Percentiles rank a stretch among this genome's conserved stretches.
phyloP scores from a whole-genome alignment of 2,329 filamentous ascomycete genomes.

The Diaporthe eres region DNA sequence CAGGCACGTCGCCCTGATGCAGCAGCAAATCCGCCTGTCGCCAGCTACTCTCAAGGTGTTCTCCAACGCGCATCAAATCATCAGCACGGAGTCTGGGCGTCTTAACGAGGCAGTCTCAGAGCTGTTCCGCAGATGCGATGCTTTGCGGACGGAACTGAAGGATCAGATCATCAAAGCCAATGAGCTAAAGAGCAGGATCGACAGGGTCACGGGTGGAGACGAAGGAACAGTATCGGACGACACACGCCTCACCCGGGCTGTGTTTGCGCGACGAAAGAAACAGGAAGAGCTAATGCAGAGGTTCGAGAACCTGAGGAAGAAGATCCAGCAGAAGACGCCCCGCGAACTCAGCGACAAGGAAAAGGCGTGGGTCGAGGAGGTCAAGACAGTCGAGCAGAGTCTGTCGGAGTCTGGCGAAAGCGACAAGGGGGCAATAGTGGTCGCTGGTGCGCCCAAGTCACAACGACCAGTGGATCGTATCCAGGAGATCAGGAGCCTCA shows the following conservation, averaged over 20 bases:
- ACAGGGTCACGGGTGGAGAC: conserved; percentile 74
- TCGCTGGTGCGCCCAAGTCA: conserved; percentile 50
- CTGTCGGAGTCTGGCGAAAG: conserved; percentile 55
- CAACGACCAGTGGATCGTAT: conserved; percentile 71
- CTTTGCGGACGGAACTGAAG: conserved; percentile 76
- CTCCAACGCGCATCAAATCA: conserved; percentile 79
- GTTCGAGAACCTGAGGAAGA: conserved; percentile 70
- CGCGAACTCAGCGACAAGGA: conserved; percentile 75
- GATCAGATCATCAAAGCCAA: conserved; percentile 77
- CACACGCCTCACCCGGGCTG: conserved; percentile 70
- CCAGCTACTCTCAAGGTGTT: conserved; percentile 80
- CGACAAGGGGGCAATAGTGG: conserved; percentile 38
- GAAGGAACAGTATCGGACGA: conserved; percentile 67
- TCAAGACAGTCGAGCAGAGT: conserved; percentile 55
- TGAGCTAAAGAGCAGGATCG: conserved; percentile 76
- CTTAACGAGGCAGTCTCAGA: conserved; percentile 80
- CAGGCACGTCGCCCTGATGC: conserved; percentile 72
- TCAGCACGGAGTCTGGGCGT: conserved; percentile 77
- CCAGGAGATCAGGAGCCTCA: conserved; percentile 67
- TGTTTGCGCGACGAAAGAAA: conserved; percentile 67
- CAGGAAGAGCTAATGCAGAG: conserved; percentile 71
- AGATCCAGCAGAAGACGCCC: conserved; percentile 61
- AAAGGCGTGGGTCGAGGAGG: conserved; percentile 63
- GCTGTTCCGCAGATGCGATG: conserved; percentile 79
- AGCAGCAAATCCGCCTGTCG: conserved; percentile 78